Evolutionary conservation across 805 yeast species (phyloP), one percentile per base, ranked within the genome.

Genomic region (Jamesozyma spencerorum): DNA sequence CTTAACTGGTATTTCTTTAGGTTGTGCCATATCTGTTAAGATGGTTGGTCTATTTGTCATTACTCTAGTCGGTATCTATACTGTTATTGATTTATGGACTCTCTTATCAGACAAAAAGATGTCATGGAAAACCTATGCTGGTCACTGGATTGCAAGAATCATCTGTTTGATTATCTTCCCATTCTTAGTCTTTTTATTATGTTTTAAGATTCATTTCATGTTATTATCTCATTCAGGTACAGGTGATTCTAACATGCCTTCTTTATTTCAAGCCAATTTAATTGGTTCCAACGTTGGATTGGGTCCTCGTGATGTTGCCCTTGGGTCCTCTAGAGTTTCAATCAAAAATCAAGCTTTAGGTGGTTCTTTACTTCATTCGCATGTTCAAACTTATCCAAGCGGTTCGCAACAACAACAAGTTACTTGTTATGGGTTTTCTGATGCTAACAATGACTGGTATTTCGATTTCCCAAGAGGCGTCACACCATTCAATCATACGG

Each of bases 1-100:
- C 22, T 65, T 83, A 44, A 83, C 95, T 8, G 99, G 99, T 49
- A 65, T 87, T 38, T 69, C 77, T 37, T 77, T 92, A 54, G 97
- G 98, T 32, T 84, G 92, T 61, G 84, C 88, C 18, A 81, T 90
- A 56, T 82, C 95, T 18, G 94, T 87, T 41, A 92, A 92, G 65
- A 86, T 88, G 95, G 97, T 92, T 42, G 99, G 99, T 53, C 70
- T 90, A 41, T 85, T 92, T 56, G 85, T 85, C 46, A 88, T 94
- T 43, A 63, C 85, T 18, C 67, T 87, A 48, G 86, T 92, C 38
- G 99, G 99, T 34, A 74, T 86, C 46, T 85, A 90, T 64, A 87
- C 96, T 17, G 69, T 85, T 26, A 81, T 76, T 39, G 97, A 92
- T 55, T 68, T 92, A 53, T 92, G 97, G 95, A 70, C 65, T 53